Base-by-base conservation (phyloP, 352 stramenopile species). In the Globisporangium echinulatum region DNA sequence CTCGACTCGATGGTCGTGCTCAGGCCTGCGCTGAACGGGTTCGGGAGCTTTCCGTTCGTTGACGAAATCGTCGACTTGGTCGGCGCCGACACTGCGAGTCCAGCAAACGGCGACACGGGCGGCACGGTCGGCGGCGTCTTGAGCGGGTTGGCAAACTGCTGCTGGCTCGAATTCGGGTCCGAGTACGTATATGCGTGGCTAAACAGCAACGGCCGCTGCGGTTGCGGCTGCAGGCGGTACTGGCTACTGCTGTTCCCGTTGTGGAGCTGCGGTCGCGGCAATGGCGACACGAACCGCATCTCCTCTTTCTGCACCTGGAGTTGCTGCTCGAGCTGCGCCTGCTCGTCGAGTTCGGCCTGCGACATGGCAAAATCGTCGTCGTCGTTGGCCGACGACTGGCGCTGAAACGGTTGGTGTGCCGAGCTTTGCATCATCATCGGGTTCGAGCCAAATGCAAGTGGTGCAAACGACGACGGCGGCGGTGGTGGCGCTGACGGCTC, bases 281-380 rank as follows among this genome's bases (percentile, higher is more conserved):
- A 58, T 14, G 72, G 71, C n/a, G 75, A 74, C 19, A 82, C 70
- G 44, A 91, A 88, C 66, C 79, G 82, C 82, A 92, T 92, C 61
- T 92, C 82, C 57, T 92, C 77, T 25, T 81, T 79, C 62, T 92
- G 82, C 52, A 82, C 70, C 56, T 77, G 72, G 9, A 92, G 72
- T 68, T 92, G 82, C 67, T 89, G 77, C 59, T 84, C 77, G 14
- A 91, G 73, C 54, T 87, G 79, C 15, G 73, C 75, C 56, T 87
- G 74, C 37, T 88, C 79, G 50, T 85, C 80, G 7, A 83, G 49
- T 37, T 86, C 76, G 14, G 69, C 76, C n/a, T 72, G 70, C 9
- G 74, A 74, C 52, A 79, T 69, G 19, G 66, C 74, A 36, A 73
- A 50, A 49, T 85, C 70, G 36, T 68, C 51, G 56, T 70, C 69